A percentile compares a stretch with the other conserved stretches of the same genome.
phyloP scores from a whole-genome alignment of 176 grass and related monocot genomes.

The Puya raimondii region DNA sequence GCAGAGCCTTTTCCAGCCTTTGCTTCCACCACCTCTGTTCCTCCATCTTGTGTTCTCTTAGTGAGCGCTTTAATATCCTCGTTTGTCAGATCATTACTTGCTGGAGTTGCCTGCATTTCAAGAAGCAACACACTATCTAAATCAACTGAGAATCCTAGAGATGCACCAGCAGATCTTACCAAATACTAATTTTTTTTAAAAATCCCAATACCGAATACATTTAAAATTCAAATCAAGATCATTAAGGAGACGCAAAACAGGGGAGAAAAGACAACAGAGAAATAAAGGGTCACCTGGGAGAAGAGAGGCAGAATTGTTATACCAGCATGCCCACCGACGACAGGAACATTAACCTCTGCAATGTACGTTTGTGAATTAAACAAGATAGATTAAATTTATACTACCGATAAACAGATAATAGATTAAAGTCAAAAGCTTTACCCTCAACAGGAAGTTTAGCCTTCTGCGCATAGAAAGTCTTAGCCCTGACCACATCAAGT shows the following conservation, averaged over 20 bases:
- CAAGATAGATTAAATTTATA: not conserved
- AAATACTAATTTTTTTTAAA: not conserved
- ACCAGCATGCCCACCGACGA: constrained; percentile 84
- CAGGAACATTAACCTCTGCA: constrained; percentile 71
- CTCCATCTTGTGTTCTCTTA: constrained; percentile 94
- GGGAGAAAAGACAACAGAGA: not conserved
- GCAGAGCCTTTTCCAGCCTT: constrained; percentile 97
- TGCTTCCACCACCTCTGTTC: constrained; percentile 94
- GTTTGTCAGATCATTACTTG: constrained; percentile 47
- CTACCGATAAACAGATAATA: not conserved
- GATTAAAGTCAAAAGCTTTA: not conserved
- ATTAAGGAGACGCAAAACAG: not conserved
- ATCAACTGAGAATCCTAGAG: not conserved
- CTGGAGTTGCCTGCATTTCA: constrained; percentile 49
- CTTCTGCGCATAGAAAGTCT: constrained; percentile 86
- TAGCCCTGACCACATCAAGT: constrained; percentile 82
- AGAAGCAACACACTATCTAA: not conserved
- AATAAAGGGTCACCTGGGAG: constrained; percentile 51
- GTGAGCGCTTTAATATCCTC: constrained; percentile 79
- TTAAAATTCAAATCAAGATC: too few species aligned
- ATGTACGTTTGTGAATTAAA: not conserved
- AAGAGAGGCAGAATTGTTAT: constrained; percentile 81
- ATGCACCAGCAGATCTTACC: not conserved
- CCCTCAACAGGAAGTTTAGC: constrained; percentile 52
- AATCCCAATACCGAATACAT: not conserved